These are phyloP conservation scores for Magnusiomyces ingens DNA, from an alignment of 1,139 yeast genomes.

Conservation along the genomic window DNA sequence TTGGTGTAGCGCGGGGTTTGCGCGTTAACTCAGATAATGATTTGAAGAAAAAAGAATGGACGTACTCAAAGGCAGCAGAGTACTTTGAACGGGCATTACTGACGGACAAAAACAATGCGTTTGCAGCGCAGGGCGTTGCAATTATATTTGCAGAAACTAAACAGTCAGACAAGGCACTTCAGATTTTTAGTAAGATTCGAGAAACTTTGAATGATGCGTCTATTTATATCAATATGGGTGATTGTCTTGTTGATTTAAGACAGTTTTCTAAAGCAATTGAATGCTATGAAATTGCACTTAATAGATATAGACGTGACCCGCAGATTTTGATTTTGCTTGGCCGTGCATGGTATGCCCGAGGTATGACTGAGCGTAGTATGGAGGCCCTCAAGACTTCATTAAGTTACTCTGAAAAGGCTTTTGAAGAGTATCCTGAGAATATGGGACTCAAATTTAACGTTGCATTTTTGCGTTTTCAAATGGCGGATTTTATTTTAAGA, in stretches of 20 bases:
- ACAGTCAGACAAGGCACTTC: slow-evolving; percentile 69
- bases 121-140: slow-evolving; percentile 97
- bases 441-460: slow-evolving; percentile 63
- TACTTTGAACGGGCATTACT: slow-evolving; percentile 81
- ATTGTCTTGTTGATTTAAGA: slow-evolving; percentile 73
- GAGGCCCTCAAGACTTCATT: slow-evolving; percentile 56
- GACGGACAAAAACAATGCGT: slow-evolving; percentile 78
- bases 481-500: slow-evolving; percentile 76
- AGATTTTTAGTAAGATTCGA: slow-evolving; percentile 79
- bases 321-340: slow-evolving; percentile 70
- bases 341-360: slow-evolving; percentile 86
- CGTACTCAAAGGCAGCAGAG: slow-evolving; percentile 83
- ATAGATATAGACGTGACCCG: slow-evolving; percentile 58
- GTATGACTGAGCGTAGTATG: slow-evolving; percentile 57
- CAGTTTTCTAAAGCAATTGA: slow-evolving; percentile 86
- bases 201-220: slow-evolving; percentile 84
- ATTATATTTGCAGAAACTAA: slow-evolving; percentile 86
- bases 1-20: slow-evolving; percentile 72
- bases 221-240: slow-evolving; percentile 80
- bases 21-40: slow-evolving; percentile 49
- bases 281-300: slow-evolving; percentile 72
- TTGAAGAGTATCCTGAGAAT: slow-evolving; percentile 36
- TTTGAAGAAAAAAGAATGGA: slow-evolving; percentile 62
- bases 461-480: slow-evolving; percentile 78
- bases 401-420: slow-evolving; percentile 55